phyloP scores from a whole-genome alignment of 140 eudicot genomes.

The Cichorium intybus region DNA sequence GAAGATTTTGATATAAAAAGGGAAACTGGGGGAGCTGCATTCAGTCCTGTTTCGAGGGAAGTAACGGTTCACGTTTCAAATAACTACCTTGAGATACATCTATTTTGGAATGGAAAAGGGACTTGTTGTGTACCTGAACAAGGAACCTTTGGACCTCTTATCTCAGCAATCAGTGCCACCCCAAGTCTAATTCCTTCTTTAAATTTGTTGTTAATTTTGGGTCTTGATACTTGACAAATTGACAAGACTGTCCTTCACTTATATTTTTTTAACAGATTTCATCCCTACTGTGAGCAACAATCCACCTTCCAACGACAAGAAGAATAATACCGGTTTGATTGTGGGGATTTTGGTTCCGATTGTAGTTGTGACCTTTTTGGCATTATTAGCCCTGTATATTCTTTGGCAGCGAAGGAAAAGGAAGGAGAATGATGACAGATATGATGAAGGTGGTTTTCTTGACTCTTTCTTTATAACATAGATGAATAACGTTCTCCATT shows the following conservation, averaged over 20 bases:
- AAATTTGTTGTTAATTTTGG: not conserved
- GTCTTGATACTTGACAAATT: constrained; percentile 1
- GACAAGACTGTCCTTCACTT: not conserved
- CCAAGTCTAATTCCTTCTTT: constrained; percentile 36
- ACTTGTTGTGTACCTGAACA: constrained; percentile 63
- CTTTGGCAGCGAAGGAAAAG: constrained; percentile 34
- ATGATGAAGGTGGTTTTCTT: constrained; percentile 44
- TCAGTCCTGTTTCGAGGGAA: constrained; percentile 34
- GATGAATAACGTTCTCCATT: not conserved
- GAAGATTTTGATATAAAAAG: constrained; percentile 56
- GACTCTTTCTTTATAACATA: not conserved
- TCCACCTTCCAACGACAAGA: constrained; percentile 43
- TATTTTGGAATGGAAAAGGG: constrained; percentile 83
- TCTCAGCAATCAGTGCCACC: constrained; percentile 75
- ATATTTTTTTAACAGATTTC: constrained; percentile 37
- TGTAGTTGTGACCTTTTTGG: constrained; percentile 35
- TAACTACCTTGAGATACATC: constrained; percentile 68
- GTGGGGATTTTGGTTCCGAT: constrained; percentile 49
- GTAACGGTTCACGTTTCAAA: constrained; percentile 43
- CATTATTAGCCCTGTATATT: constrained; percentile 26
- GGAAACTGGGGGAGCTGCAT: constrained; percentile 52
- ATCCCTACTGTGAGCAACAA: constrained; percentile 40
- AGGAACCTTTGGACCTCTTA: constrained; percentile 67
- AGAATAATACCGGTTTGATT: constrained; percentile 42
- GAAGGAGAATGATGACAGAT: constrained; percentile 20